Base-by-base conservation (phyloP, 495 filamentous ascomycete species). In the Cercophora newfieldiana region DNA sequence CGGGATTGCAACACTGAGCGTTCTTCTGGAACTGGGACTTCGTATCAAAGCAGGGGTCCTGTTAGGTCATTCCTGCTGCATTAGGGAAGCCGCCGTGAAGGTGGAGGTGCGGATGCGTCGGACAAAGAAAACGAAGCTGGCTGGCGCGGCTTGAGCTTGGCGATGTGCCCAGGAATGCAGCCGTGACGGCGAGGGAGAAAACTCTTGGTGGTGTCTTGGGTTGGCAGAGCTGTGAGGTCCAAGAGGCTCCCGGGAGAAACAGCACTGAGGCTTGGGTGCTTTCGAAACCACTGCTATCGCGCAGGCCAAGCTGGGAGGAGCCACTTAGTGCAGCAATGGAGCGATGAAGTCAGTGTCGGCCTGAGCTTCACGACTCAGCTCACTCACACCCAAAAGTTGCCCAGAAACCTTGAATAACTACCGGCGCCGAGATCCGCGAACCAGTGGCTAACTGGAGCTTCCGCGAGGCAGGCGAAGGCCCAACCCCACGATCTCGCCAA, bases 21-120 rank as follows among this genome's bases (percentile, higher is more conserved):
- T 19, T 47, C 30, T 55, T 44, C 22, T 63, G 48, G 61, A 33
- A 53, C 48, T 63, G 48, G 61, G 61, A 63, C 37, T 55, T 63
- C 61, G 61, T 63, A 63, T 63, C 61, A 63, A 30, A 63, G 61
- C 49, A 56, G 49, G 61, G 61, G 49, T 56, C 49, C 61, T 54
- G 24, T 63, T 63, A 37, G 61, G 61, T 63, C 61, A 63, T 55
- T 53, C 30, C 61, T 37, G 49, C 61, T 55, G 18, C 30, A 63
- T 63, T 63, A 21, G 61, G 61, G 51, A 63, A 63, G 19, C 61
- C 61, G 61, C 33, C 26, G 30, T 54, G 61, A 19, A 21, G 28
- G 19, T 51, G 49, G 50, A 31, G 60, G 59, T 51, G 22, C 59
- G 59, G 59, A 53, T 29, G 44, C 22, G 44, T 31, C 44, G 59